phyloP scores from a whole-genome alignment of 2,329 filamentous ascomycete species.

The Apiospora sp. region DNA sequence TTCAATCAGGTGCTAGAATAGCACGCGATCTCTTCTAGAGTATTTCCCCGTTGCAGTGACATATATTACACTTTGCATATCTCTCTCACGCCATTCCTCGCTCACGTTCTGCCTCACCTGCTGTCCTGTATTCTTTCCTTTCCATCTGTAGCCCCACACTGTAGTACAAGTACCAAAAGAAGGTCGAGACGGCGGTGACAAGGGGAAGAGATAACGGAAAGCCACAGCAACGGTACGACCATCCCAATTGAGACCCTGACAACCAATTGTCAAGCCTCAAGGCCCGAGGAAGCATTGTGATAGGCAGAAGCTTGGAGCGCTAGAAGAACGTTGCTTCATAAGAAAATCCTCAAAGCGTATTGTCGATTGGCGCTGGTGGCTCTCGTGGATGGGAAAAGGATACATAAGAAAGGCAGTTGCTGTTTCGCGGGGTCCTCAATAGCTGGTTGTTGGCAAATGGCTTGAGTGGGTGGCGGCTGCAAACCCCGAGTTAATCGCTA shows the following conservation, averaged over 20 bases:
- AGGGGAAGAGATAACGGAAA: neutral
- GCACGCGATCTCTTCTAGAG: neutral
- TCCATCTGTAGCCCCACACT: neutral
- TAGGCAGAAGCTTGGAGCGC: constrained; percentile 1
- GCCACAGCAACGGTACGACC: constrained; percentile 3
- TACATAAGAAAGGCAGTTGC: neutral
- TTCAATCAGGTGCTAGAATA: neutral
- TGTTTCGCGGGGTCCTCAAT: neutral
- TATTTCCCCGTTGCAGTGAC: neutral
- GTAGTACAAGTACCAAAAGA: neutral
- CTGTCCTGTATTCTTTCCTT: neutral
- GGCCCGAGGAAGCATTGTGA: neutral
- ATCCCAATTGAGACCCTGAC: neutral
- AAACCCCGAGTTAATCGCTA: neutral
- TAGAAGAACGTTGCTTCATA: constrained; percentile 1
- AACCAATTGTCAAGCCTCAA: constrained; percentile 2
- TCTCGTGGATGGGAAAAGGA: neutral
- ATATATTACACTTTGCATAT: neutral
- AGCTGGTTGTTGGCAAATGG: neutral
- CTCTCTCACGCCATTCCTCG: neutral
- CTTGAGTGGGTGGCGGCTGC: neutral
- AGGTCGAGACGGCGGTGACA: constrained; percentile 3
- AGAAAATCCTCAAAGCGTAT: neutral
- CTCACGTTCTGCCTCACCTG: neutral
- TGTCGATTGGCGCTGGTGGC: neutral